Conservation (phyloP, 345 rosid species). For the Melaleuca alternifolia region DNA sequence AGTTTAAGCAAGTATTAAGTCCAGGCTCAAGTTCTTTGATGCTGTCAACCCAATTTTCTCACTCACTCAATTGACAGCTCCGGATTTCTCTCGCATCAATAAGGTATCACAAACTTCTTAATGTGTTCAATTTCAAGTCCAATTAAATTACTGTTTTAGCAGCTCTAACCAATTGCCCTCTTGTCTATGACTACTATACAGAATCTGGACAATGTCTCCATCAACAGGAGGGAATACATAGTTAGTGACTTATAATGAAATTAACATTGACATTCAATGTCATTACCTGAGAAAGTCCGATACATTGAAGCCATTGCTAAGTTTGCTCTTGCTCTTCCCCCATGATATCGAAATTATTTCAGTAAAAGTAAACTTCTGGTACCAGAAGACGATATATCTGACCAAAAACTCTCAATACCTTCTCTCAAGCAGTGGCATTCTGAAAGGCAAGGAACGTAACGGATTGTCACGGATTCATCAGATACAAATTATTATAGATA, state of each 20-base stretch:
- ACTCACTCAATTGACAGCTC: neutral
- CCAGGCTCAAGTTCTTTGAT: neutral
- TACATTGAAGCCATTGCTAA: slow-evolving; percentile 53
- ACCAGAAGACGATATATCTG: neutral
- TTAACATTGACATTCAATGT: neutral
- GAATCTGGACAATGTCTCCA: neutral
- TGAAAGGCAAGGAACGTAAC: slow-evolving; percentile 23
- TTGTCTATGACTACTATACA: neutral
- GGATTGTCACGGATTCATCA: neutral
- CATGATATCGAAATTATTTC: neutral
- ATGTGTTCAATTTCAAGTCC: neutral
- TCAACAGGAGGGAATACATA: neutral
- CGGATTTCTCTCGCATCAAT: neutral
- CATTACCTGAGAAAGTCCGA: slow-evolving; percentile 69
- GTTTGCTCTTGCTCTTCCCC: slow-evolving; percentile 51
- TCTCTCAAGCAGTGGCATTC: slow-evolving; percentile 66
- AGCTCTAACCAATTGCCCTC: neutral
- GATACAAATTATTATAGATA: neutral
- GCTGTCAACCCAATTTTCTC: neutral
- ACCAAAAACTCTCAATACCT: slow-evolving; percentile 36
- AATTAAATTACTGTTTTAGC: neutral
- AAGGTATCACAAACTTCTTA: neutral
- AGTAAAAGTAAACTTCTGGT: neutral
- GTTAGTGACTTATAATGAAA: neutral
- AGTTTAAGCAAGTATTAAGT: neutral